A percentile compares a stretch with the other conserved stretches of the same genome.
Conservation (phyloP, 148 eudicot species). For the Arctostaphylos glauca region DNA sequence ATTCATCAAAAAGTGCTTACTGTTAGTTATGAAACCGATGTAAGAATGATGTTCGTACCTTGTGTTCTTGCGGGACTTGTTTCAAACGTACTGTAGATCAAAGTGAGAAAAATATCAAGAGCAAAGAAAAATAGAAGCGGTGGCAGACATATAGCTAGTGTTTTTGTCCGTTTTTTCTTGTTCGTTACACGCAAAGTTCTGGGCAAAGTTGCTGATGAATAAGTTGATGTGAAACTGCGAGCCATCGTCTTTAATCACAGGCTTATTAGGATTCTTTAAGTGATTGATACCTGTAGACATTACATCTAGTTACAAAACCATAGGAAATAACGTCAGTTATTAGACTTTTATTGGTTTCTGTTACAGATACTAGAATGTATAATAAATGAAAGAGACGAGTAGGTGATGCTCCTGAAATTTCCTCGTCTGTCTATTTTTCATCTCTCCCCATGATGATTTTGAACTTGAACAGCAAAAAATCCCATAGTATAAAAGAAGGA, state of each 20-base stretch:
- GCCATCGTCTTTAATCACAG: background rate
- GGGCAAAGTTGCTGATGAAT: background rate
- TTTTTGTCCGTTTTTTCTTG: slow-evolving; percentile 16
- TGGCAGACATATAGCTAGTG: slow-evolving; percentile 11
- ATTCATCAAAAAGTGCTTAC: background rate
- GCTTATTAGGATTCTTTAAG: background rate
- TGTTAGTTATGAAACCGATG: too few relatives aligned
- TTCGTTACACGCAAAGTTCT: background rate
- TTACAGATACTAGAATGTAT: background rate
- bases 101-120: slow-evolving; percentile 17
- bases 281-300: slow-evolving; percentile 2
- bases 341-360: background rate
- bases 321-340: background rate
- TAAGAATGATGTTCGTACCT: slow-evolving; percentile 3
- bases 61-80: slow-evolving; percentile 11
- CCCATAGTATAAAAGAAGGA: background rate
- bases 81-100: slow-evolving; percentile 19
- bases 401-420: background rate
- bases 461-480: background rate
- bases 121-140: slow-evolving; percentile 15
- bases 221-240: background rate
- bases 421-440: too few relatives aligned
- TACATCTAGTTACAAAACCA: background rate
- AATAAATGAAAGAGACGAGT: background rate
- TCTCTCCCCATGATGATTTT: too few relatives aligned